These are phyloP conservation scores for Fagopyrum tataricum DNA, from an alignment of 148 eudicot species.

Conservation along the genomic window DNA sequence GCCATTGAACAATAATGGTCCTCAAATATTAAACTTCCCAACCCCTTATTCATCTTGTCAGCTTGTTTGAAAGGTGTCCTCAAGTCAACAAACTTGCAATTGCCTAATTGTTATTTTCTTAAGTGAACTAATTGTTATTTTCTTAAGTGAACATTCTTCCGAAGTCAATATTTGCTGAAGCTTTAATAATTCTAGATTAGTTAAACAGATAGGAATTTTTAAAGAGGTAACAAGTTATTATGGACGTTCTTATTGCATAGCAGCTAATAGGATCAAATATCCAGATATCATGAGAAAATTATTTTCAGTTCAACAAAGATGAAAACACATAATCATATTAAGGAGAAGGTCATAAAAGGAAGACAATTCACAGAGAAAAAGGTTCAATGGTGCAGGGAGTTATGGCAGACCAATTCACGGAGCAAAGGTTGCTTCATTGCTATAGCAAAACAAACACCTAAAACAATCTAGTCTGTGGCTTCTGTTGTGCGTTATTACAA, in stretches of 20 bases:
- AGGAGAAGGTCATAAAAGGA: not conserved
- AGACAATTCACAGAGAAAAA: too few relatives aligned
- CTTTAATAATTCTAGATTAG: not conserved
- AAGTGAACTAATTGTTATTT: constrained; percentile 2
- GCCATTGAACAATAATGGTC: not conserved
- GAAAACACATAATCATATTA: not conserved
- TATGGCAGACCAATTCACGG: not conserved
- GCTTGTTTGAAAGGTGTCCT: not conserved
- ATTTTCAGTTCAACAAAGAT: too few relatives aligned
- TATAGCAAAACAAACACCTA: not conserved
- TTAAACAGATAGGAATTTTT: not conserved
- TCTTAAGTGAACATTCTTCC: constrained; percentile 13
- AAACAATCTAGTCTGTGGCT: not conserved
- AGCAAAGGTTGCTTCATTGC: not conserved
- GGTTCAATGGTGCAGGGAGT: not conserved
- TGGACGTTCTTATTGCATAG: not conserved
- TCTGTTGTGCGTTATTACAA: not conserved
- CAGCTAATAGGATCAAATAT: not conserved
- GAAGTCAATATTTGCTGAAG: not conserved
- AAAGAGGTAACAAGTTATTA: not conserved
- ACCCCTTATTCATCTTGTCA: not conserved
- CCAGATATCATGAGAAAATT: not conserved
- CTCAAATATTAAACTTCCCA: not conserved
- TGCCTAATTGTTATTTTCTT: constrained; percentile 11
- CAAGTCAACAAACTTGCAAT: not conserved